Evolutionary conservation across 75 land plant genomes (phyloP), one percentile per base, ranked within the genome.

Genomic region (Picea glauca): DNA sequence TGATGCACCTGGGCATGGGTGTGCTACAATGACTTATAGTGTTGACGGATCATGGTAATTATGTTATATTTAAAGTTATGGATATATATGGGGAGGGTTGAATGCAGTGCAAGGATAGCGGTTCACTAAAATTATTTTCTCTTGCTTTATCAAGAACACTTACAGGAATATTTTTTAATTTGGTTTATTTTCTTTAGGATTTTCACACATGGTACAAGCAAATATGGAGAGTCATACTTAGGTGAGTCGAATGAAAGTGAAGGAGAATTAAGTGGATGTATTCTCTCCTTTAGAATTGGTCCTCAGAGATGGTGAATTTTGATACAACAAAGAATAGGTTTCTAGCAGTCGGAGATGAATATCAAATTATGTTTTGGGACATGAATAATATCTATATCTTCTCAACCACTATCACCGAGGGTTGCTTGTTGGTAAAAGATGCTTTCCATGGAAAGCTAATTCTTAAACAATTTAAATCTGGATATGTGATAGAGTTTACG

Each of bases 11-110:
- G 98, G 94, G 38, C 91, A 57, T 50, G 92, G 90, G 88, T 92
- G 90, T 78, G 90, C 98, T 21, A 94, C 92, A 58, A 94, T 94
- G 94, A 93, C 94, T 3, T 94, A 94, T 70, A 94, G 95, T 88
- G 93, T 93, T 50, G 95, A 94, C 87, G 98, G 98, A 60, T 79
- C 98, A 15, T 89, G 98, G 98, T 92, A 60, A 62, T 35, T 35
- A 35, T 35, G 38, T 35, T 1, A 35, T n/a, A n/a, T n/a, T n/a
- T n/a, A n/a, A n/a, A n/a, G n/a, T n/a, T n/a, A n/a, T n/a, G n/a
- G n/a, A n/a, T n/a, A n/a, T n/a, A n/a, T n/a, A n/a, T n/a, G n/a
- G n/a, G n/a, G n/a, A n/a, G n/a, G n/a, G 12, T 63, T 30, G 65
- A 26, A 11, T 63, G 32, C 31, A 26, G 13, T 1, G 30, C 30